Percentiles rank a stretch among this genome's conserved stretches.
phyloP scores from a whole-genome alignment of 73 alveolate species.

The Paramecium caudatum region DNA sequence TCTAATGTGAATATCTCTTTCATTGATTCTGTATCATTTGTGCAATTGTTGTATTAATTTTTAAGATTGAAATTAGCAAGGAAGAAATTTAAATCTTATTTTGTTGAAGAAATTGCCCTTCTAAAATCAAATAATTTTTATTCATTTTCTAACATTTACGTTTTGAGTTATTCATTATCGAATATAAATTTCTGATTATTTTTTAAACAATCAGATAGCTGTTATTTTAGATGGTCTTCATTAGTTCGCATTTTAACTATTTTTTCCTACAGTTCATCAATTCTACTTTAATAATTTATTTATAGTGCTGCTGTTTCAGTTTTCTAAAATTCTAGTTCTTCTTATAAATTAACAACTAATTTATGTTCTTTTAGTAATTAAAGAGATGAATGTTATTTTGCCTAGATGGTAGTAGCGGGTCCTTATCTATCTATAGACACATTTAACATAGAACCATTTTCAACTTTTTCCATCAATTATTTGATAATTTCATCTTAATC shows the following conservation, averaged over 20 bases:
- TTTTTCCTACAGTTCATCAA: background rate
- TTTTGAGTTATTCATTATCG: constrained; percentile 54
- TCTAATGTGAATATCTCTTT: constrained; percentile 44
- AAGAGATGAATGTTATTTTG: constrained; percentile 1
- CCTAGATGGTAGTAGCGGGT: background rate
- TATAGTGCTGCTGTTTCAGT: constrained; percentile 40
- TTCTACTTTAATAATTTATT: constrained; percentile 16
- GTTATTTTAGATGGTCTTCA: constrained; percentile 54
- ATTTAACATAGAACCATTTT: background rate
- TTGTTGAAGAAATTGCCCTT: constrained; percentile 3
- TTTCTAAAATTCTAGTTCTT: constrained; percentile 43
- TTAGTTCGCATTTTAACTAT: background rate
- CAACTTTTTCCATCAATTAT: constrained; percentile 49
- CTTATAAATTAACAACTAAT: constrained; percentile 44
- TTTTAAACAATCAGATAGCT: constrained; percentile 9
- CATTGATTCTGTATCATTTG: constrained; percentile 57
- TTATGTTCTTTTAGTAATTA: constrained; percentile 41
- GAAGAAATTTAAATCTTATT: constrained; percentile 51
- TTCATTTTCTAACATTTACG: constrained; percentile 42
- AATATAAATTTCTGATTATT: constrained; percentile 7
- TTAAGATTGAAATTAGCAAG: constrained; percentile 28
- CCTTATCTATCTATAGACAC: background rate
- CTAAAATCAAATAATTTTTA: constrained; percentile 30
- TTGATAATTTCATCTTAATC: constrained; percentile 73
- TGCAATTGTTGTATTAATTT: background rate